Evolutionary conservation across 225 moss, liverwort and hornwort species (phyloP), one percentile per base, ranked within the genome.

Genomic region (Lunularia cruciata): DNA sequence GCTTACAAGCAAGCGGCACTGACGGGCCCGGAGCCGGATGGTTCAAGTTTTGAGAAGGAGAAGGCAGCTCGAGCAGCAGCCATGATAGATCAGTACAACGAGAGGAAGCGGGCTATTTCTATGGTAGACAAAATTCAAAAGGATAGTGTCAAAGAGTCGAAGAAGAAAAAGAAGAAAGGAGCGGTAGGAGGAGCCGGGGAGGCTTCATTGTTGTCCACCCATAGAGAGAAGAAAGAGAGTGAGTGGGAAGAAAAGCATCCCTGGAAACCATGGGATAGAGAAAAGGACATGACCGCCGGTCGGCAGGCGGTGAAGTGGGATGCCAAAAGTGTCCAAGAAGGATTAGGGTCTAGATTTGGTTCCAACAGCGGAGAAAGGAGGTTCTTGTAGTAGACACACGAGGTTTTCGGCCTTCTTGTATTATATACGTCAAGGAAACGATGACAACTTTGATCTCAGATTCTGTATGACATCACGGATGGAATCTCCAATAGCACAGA

Each of bases 191-290:
- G 76, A 18, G 28, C 47, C 40, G 69, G 39, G 8, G 37, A 33
- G 47, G 49, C 67, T 6, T 36, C 52, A 20, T 35, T 53, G 34
- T 52, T 42, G 16, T 49, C 49, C 25, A 67, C 15, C 23, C 64
- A 64, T 4, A 70, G 47, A 40, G 76, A 71, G 59, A 75, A 73
- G 8, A 85, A 88, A 68, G 84, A 82, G 54, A 73, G 74, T 2
- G 86, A 85, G 42, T 95, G 94, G 94, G 83, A 83, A 38, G 72
- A 81, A 37, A 75, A 77, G 71, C 95, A 96, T 49, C 95, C 92
- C 0, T 96, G 95, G 95, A 92, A 89, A 66, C 95, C 95, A 15
- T 96, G 95, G 95, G 92, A 96, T 67, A 66, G 95, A 68, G 95
- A 96, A 60, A 92, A 79, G 5, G 95, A 96, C 43, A 79, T 96